Percentiles rank a stretch among this genome's conserved stretches.
Conservation (phyloP, 495 filamentous ascomycete genomes). For the Haplographium delicatum region DNA sequence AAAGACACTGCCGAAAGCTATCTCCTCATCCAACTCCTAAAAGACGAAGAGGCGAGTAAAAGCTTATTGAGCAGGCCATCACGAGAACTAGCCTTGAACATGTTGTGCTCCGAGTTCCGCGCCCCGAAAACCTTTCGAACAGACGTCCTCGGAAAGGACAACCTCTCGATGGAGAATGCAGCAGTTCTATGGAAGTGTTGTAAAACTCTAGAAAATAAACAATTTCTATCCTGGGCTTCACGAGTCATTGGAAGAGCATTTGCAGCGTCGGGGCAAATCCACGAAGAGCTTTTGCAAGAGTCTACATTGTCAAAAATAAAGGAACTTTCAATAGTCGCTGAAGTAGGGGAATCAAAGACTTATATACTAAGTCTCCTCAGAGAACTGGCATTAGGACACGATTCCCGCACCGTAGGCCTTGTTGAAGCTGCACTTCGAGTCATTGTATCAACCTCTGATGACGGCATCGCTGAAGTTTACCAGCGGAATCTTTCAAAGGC, state of each 20-base stretch:
- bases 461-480: neutral
- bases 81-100: constrained; percentile 61
- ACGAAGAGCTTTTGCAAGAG: constrained; percentile 51
- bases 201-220: constrained; percentile 51
- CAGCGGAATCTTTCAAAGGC: constrained; percentile 3
- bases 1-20: constrained; percentile 62
- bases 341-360: constrained; percentile 37
- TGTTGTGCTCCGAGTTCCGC: constrained; percentile 70
- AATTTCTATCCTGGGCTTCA: constrained; percentile 80
- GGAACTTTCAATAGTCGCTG: constrained; percentile 29
- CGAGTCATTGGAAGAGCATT: constrained; percentile 80
- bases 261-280: constrained; percentile 63
- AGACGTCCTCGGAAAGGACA: constrained; percentile 59
- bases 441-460: constrained; percentile 50
- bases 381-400: constrained; percentile 58
- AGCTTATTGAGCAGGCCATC: constrained; percentile 64
- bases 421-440: constrained; percentile 72
- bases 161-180: constrained; percentile 52
- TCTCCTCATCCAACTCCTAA: constrained; percentile 66
- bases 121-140: constrained; percentile 45
- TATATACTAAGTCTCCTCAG: constrained; percentile 61
- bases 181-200: constrained; percentile 71
- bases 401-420: constrained; percentile 59
- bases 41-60: constrained; percentile 56
- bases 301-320: constrained; percentile 46